phyloP scores from a whole-genome alignment of 2,329 filamentous ascomycete genomes.

The Penicillium sp. region DNA sequence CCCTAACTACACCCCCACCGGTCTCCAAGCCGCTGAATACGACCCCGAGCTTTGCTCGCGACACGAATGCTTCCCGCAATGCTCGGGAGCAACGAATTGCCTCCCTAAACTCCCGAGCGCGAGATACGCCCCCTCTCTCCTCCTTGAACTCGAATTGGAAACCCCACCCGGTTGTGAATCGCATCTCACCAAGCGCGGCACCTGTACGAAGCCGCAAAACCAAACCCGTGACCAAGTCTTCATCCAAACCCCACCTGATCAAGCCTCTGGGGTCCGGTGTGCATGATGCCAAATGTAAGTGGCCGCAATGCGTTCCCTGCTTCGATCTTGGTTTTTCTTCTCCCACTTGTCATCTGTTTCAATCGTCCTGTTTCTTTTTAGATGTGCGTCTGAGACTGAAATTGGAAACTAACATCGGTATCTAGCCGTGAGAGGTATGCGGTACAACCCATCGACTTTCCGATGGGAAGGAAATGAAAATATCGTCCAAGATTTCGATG shows the following conservation, averaged over 20 bases:
- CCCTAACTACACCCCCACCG: constrained; percentile 60
- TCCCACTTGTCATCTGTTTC: background rate
- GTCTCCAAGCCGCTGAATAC: constrained; percentile 51
- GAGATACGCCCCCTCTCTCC: constrained; percentile 50
- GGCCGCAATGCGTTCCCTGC: constrained; percentile 2
- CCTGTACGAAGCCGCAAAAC: constrained; percentile 50
- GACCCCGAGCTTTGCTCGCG: constrained; percentile 65
- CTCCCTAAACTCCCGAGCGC: constrained; percentile 41
- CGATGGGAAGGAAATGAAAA: constrained; percentile 98
- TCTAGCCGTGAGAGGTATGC: constrained; percentile 88
- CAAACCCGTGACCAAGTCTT: constrained; percentile 36
- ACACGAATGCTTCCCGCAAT: constrained; percentile 67
- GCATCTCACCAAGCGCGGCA: constrained; percentile 54
- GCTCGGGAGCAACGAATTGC: constrained; percentile 64
- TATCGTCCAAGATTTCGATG: constrained; percentile 74
- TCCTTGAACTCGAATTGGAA: constrained; percentile 63
- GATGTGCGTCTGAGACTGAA: background rate
- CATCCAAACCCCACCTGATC: constrained; percentile 79
- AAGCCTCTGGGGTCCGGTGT: constrained; percentile 73
- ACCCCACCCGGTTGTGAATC: constrained; percentile 53
- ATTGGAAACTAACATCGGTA: constrained; percentile 19
- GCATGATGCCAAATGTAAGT: constrained; percentile 78
- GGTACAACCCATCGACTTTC: constrained; percentile 83
- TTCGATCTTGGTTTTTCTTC: background rate
- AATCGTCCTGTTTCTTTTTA: background rate